Evolutionary conservation across 257 asterid species (phyloP).

Genomic region (Cruciata laevipes): DNA sequence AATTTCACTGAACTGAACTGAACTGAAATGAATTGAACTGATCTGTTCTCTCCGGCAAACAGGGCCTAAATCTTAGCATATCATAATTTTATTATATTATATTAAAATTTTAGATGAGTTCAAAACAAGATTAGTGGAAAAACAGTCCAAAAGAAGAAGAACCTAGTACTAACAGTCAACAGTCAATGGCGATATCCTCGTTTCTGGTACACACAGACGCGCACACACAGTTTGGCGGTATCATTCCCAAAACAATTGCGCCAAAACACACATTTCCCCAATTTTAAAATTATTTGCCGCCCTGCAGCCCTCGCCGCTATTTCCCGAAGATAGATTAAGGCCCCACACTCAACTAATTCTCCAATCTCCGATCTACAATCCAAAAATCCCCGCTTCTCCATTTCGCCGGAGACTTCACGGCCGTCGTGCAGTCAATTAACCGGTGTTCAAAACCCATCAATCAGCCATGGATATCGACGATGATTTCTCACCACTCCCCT

Average conservation of each 20-base stretch:
- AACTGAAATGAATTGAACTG: no score
- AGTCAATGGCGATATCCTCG: background rate
- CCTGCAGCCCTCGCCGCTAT: background rate
- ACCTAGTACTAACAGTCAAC: no score
- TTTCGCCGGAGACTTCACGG: background rate
- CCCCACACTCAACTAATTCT: background rate
- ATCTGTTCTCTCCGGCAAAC: no score
- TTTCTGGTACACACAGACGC: background rate
- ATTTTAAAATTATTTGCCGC: constrained; percentile 19
- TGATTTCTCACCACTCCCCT: constrained; percentile 41
- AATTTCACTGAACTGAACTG: no score
- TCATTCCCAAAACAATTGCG: background rate
- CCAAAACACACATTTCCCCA: background rate
- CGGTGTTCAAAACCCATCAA: background rate
- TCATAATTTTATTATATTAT: no score
- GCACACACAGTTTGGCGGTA: constrained; percentile 15
- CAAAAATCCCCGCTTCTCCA: background rate
- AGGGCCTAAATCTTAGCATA: no score
- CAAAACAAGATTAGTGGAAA: no score
- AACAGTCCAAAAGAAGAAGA: no score
- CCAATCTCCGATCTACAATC: background rate
- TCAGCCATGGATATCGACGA: constrained; percentile 71
- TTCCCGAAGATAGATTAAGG: no score
- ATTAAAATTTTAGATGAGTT: no score
- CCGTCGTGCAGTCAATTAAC: background rate